These are phyloP conservation scores for Trichoderma sp. DNA, from an alignment of 2,329 filamentous ascomycete species.

Conservation along the genomic window DNA sequence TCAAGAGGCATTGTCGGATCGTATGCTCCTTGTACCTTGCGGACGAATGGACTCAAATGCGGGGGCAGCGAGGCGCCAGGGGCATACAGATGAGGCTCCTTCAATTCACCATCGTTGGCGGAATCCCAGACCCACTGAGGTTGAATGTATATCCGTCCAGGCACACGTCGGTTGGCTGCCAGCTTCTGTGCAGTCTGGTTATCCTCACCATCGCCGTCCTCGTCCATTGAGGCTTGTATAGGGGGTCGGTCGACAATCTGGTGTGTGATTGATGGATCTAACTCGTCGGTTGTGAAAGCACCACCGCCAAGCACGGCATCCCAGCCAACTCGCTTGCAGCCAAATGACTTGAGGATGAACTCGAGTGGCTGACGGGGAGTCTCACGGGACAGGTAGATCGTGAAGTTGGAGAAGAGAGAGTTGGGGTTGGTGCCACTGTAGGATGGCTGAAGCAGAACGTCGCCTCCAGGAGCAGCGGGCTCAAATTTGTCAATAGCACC, in stretches of 20 bases:
- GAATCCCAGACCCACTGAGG: conserved; percentile 99
- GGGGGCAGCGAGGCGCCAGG: conserved; percentile 89
- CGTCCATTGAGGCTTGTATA: conserved; percentile 59
- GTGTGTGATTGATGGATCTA: conserved; percentile 87
- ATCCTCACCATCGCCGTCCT: conserved; percentile 55
- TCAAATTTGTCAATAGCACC: conserved; percentile 89
- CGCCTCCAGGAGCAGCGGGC: conserved; percentile 78
- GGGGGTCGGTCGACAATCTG: conserved; percentile 92
- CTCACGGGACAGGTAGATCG: conserved; percentile 91
- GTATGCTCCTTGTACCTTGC: conserved; percentile 81
- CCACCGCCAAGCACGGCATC: conserved; percentile 87
- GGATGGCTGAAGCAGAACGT: conserved; percentile 79
- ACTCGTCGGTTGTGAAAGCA: conserved; percentile 87
- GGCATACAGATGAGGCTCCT: conserved; percentile 83
- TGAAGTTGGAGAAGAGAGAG: conserved; percentile 83
- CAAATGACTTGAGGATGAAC: conserved; percentile 90
- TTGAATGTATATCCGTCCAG: conserved; percentile 91
- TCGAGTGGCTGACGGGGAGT: conserved; percentile 88
- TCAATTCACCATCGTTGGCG: conserved; percentile 85
- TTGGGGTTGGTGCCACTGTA: conserved; percentile 66
- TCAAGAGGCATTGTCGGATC: conserved; percentile 85
- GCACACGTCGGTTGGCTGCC: conserved; percentile 69
- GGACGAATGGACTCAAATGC: conserved; percentile 95
- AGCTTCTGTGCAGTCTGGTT: conserved; percentile 64
- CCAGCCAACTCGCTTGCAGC: conserved; percentile 95